Base-by-base conservation (phyloP, 2,329 filamentous ascomycete genomes). In the Tolypocladium tundrense region DNA sequence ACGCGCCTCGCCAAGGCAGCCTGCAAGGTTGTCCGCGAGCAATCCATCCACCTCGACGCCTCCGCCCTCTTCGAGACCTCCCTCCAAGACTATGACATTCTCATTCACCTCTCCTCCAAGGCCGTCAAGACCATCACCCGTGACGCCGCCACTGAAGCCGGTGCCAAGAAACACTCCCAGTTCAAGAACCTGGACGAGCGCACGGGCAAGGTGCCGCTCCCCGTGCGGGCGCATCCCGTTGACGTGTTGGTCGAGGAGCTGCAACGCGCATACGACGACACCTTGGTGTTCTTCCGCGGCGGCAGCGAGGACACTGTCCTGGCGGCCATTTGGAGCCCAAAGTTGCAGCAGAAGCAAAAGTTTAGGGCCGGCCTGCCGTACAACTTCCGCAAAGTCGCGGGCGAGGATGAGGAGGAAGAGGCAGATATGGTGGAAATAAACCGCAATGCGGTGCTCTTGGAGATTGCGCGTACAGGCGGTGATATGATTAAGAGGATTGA, bases 131-230 rank as follows among this genome's bases (percentile, higher is more conserved):
- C 68, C 61, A 66, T 77, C 35, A 58, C 72, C 65, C 68, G 72
- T 65, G 74, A 75, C 53, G 68, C 70, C 42, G 70, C 72, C 55
- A 65, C 68, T 58, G 66, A 73, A 43, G 65, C 68, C 60, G 62
- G 74, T 60, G 68, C 68, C 19, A 71, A 67, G 53, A 73, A 75
- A 53, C 73, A 78, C 42, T 72, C 72, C n/a, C 79, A 80, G 37
- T 97, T 87, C 78, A 96, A 96, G 74, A 97, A 97, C 69, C 77
- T 97, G 40, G 83, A 88, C 63, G 75, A 83, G 37, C 79, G 80
- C 58, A 78, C 75, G n/a, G 73, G 76, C 54, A 69, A 70, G 61
- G 71, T 66, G 56, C 73, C 67, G 61, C 71, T 73, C 11, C 78
- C 79, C 40, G 66, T 86, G 5, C 81, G 83, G 2, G 80, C 82